These are phyloP conservation scores for Acorus calamus DNA, from an alignment of 106 monocot species.

Conservation along the genomic window DNA sequence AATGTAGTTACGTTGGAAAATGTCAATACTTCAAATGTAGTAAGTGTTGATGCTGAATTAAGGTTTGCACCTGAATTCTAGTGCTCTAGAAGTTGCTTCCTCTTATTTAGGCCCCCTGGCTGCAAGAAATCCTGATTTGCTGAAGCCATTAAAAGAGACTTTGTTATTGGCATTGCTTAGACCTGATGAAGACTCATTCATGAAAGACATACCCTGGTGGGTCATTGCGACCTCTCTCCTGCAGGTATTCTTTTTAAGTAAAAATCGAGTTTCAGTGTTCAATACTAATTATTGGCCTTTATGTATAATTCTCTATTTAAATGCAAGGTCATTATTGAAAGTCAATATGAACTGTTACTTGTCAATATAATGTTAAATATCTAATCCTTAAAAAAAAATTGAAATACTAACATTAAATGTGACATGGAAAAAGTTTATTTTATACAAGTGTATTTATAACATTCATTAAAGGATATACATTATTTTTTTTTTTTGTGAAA, in stretches of 20 bases:
- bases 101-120: slow-evolving; percentile 85
- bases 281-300: neutral
- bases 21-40: slow-evolving; percentile 16
- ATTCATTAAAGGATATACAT: too few species aligned
- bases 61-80: slow-evolving; percentile 35
- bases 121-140: slow-evolving; percentile 40
- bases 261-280: neutral
- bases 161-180: slow-evolving; percentile 51
- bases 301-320: too few species aligned
- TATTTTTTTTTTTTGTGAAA: too few species aligned
- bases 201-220: slow-evolving; percentile 34
- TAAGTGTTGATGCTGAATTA: slow-evolving; percentile 31
- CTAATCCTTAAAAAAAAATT: too few species aligned
- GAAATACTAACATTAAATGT: too few species aligned
- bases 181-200: slow-evolving; percentile 42
- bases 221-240: slow-evolving; percentile 61
- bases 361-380: too few species aligned
- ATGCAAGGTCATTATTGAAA: too few species aligned
- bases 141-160: slow-evolving; percentile 93
- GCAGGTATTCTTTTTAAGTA: slow-evolving; percentile 30
- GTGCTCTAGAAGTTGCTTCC: slow-evolving; percentile 73
- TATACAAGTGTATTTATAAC: too few species aligned
- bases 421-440: too few species aligned
- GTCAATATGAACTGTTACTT: too few species aligned
- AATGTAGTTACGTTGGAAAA: slow-evolving; percentile 27